Percentiles rank a stretch among this genome's conserved stretches.
phyloP scores from a whole-genome alignment of 2,329 filamentous ascomycete species.

The Fusarium haematococcum region DNA sequence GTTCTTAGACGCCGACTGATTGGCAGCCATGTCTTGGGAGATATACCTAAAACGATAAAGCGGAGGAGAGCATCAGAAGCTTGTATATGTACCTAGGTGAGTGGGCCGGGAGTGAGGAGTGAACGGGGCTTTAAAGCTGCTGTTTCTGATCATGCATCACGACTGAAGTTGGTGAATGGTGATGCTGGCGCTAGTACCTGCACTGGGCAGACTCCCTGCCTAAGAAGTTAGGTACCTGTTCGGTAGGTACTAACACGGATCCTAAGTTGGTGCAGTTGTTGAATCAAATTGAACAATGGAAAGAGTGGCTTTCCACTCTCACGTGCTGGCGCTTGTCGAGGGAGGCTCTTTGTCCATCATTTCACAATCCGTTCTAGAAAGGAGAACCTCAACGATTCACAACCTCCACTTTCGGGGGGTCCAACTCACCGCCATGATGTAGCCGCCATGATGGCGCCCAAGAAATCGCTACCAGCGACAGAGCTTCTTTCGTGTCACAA shows the following conservation, averaged over 20 bases:
- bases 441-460: constrained; percentile 2
- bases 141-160: not conserved
- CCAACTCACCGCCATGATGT: constrained; percentile 26
- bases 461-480: constrained; percentile 18
- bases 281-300: not conserved
- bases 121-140: not conserved
- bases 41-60: not conserved
- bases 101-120: not conserved
- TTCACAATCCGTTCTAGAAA: constrained; percentile 3
- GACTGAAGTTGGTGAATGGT: not conserved
- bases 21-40: not conserved
- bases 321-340: not conserved
- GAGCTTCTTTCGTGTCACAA: constrained; percentile 13
- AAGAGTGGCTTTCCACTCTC: not conserved
- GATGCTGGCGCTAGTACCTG: not conserved
- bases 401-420: constrained; percentile 17
- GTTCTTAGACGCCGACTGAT: not conserved
- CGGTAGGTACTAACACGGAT: not conserved
- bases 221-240: not conserved
- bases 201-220: not conserved
- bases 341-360: not conserved
- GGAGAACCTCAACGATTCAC: not conserved
- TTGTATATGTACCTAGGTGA: not conserved
- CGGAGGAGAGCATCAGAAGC: not conserved
- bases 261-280: not conserved